Evolutionary conservation across 2,329 filamentous ascomycete genomes (phyloP), one percentile per base, ranked within the genome.

Genomic region (Verticillium albo-atrum): DNA sequence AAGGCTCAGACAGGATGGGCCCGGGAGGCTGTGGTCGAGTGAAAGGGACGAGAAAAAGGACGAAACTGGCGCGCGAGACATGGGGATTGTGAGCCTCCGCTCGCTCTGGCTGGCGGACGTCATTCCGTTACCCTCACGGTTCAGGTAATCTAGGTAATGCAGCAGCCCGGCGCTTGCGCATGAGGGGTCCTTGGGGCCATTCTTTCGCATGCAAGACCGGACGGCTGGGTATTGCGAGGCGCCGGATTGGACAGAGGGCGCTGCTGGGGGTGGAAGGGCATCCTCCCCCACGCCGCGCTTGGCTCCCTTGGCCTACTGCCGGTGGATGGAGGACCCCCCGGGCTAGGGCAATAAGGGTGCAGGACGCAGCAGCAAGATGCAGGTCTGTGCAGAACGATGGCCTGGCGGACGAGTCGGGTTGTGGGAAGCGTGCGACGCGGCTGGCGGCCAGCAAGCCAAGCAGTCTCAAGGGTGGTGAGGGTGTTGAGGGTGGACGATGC

Each of bases 51-150:
- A 34, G 15, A 27, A 34, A 51, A 30, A n/a, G 17, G 25, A 23
- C 20, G n/a, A n/a, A 9, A 17, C n/a, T 9, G 9, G 35, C 35
- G 35, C 35, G 35, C 35, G 35, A 42, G n/a, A 50, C 42, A 50
- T 50, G 42, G 10, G 20, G 42, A 50, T 23, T 50, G 42, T 50
- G n/a, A n/a, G 10, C 20, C 42, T 50, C n/a, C n/a, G n/a, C n/a
- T n/a, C n/a, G n/a, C n/a, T n/a, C 42, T 50, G 42, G 42, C 42
- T 50, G 42, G 42, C 42, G 42, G 42, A 50, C 42, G 42, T 50
- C 42, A 50, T 50, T 60, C 51, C 59, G 47, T 63, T 63, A 63
- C 62, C 30, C 61, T 61, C 23, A 58, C 34, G 37, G 58, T 61
- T 63, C 58, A 59, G 60, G 62, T 63, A 63, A 62, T 51, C n/a